Conservation (phyloP, 306 rosid species). For the Cucurbita pepo region DNA sequence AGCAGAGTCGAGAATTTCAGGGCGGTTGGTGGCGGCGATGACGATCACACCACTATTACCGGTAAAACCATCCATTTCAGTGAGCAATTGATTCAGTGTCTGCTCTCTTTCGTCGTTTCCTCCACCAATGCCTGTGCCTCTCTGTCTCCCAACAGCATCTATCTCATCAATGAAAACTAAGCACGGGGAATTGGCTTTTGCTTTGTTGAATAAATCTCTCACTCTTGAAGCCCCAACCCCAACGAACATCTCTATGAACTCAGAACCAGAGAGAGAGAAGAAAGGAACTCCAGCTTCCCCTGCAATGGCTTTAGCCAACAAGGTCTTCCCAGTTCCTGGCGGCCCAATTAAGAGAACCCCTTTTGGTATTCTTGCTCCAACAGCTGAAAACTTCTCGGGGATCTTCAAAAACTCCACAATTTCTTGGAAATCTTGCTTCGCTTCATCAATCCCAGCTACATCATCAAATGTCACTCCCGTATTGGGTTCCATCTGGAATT, state of each 20-base stretch:
- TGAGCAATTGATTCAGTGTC: slow-evolving; percentile 62
- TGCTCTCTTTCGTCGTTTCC: slow-evolving; percentile 78
- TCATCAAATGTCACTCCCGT: slow-evolving; percentile 73
- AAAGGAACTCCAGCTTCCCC: slow-evolving; percentile 89
- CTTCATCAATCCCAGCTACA: slow-evolving; percentile 81
- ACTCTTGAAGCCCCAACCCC: slow-evolving; percentile 83
- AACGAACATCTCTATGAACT: slow-evolving; percentile 76
- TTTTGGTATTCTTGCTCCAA: slow-evolving; percentile 67
- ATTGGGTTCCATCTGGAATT: slow-evolving; percentile 70
- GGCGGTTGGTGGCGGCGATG: slow-evolving; percentile 62
- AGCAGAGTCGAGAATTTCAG: slow-evolving; percentile 67
- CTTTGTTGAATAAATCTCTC: slow-evolving; percentile 64
- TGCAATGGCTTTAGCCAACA: slow-evolving; percentile 69
- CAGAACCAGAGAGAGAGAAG: slow-evolving; percentile 68
- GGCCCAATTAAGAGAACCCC: slow-evolving; percentile 62
- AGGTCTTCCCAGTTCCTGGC: slow-evolving; percentile 73
- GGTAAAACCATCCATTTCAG: slow-evolving; percentile 73
- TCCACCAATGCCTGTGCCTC: slow-evolving; percentile 83
- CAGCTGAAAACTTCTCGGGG: slow-evolving; percentile 63
- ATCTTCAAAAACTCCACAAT: slow-evolving; percentile 57
- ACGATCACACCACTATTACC: slow-evolving; percentile 60
- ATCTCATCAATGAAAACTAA: slow-evolving; percentile 67
- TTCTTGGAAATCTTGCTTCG: slow-evolving; percentile 76
- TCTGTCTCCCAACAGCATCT: slow-evolving; percentile 75
- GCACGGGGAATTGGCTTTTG: slow-evolving; percentile 57